phyloP scores from a whole-genome alignment of 352 stramenopile genomes.

The Thraustochytrium sp. region DNA sequence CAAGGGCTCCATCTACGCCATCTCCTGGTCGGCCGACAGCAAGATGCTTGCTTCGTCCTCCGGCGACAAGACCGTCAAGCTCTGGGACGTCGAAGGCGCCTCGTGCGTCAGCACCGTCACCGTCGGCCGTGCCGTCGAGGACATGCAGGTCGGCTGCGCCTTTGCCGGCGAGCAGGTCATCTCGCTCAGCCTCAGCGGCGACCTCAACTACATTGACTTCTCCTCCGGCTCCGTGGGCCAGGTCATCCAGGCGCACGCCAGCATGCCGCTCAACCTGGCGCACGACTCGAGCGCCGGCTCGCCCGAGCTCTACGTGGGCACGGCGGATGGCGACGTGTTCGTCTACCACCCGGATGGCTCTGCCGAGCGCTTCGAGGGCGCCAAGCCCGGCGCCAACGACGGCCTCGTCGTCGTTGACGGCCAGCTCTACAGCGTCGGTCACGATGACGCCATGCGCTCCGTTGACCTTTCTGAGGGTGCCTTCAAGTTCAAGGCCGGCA shows the following conservation, averaged over 20 bases:
- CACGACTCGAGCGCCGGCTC: slow-evolving; percentile 3
- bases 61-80: slow-evolving; percentile 89
- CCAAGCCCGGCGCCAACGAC: slow-evolving; percentile 8
- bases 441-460: slow-evolving; percentile 51
- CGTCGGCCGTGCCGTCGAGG: slow-evolving; percentile 60
- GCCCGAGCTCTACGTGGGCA: slow-evolving; percentile 29
- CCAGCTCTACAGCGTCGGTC: slow-evolving; percentile 49
- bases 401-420: slow-evolving; percentile 47
- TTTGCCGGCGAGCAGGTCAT: slow-evolving; percentile 68
- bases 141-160: slow-evolving; percentile 72
- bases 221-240: neutral
- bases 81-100: slow-evolving; percentile 51
- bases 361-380: neutral
- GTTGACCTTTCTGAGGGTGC: slow-evolving; percentile 30
- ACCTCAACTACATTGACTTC: slow-evolving; percentile 71
- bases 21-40: slow-evolving; percentile 80
- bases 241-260: slow-evolving; percentile 26
- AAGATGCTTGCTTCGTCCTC: slow-evolving; percentile 84
- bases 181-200: slow-evolving; percentile 69
- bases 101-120: slow-evolving; percentile 64
- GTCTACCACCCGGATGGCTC: neutral
- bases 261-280: neutral
- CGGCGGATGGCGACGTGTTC: neutral
- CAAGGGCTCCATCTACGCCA: slow-evolving; percentile 87
- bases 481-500: neutral